phyloP scores from a whole-genome alignment of 208 protist genomes.

The Leishmania amazonensis region DNA sequence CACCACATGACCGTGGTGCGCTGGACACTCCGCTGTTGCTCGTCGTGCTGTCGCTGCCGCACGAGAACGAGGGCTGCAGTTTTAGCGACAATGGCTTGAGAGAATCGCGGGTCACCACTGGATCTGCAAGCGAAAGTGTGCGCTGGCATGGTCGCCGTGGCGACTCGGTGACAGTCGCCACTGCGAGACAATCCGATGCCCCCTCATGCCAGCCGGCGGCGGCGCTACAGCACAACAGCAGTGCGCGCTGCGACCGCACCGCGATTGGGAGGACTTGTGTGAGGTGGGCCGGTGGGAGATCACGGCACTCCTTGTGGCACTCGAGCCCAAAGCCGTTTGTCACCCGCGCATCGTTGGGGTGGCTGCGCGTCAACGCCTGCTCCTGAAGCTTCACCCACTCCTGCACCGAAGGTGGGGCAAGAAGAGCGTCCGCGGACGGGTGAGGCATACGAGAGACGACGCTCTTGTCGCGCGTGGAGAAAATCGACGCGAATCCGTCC shows the following conservation, averaged over 20 bases:
- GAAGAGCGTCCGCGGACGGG: constrained; percentile 56
- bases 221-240: constrained; percentile 30
- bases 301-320: constrained; percentile 59
- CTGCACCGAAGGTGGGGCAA: constrained; percentile 43
- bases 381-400: constrained; percentile 59
- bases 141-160: background rate
- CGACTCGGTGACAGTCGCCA: background rate
- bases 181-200: background rate
- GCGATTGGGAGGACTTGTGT: constrained; percentile 50
- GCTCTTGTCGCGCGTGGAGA: constrained; percentile 68
- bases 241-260: constrained; percentile 29
- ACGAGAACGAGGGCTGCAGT: background rate
- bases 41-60: background rate
- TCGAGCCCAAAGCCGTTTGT: constrained; percentile 41
- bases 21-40: background rate
- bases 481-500: constrained; percentile 74
- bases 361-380: constrained; percentile 10
- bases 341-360: constrained; percentile 10
- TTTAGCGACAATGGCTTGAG: background rate
- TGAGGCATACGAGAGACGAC: constrained; percentile 72
- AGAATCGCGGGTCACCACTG: background rate
- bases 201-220: background rate
- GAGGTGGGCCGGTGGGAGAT: constrained; percentile 59
- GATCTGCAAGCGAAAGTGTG: background rate
- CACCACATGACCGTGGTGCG: background rate